These are phyloP conservation scores for Echeveria elegans DNA, from an alignment of 164 flowering plant species.

Conservation along the genomic window DNA sequence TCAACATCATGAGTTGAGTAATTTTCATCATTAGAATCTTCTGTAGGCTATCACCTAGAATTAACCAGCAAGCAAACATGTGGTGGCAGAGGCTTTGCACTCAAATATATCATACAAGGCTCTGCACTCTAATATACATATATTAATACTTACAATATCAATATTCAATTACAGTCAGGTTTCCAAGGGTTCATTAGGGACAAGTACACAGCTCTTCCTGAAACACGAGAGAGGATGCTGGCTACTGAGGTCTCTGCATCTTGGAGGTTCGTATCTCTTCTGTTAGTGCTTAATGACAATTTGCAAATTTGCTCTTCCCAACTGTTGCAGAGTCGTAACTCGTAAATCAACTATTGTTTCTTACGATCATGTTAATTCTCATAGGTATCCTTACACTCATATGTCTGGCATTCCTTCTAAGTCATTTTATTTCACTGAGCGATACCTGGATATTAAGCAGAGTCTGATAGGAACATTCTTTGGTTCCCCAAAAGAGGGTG, in stretches of 20 bases:
- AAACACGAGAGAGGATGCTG: constrained; percentile 82
- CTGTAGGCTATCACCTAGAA: neutral
- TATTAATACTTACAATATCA: neutral
- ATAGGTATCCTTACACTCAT: constrained; percentile 59
- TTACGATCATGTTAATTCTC: neutral
- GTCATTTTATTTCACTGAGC: constrained; percentile 48
- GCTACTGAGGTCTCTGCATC: constrained; percentile 88
- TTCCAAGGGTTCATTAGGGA: constrained; percentile 93
- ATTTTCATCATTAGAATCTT: neutral
- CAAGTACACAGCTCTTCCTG: constrained; percentile 73
- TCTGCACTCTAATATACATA: too few relatives aligned
- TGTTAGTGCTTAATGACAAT: neutral
- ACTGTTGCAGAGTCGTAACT: neutral
- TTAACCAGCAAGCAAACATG: neutral
- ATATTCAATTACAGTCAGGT: constrained; percentile 54
- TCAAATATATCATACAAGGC: too few relatives aligned
- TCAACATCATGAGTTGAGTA: neutral
- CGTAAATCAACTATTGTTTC: neutral
- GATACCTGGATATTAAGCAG: constrained; percentile 55
- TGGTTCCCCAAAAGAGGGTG: constrained; percentile 74
- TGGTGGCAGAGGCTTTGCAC: neutral
- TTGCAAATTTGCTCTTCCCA: neutral
- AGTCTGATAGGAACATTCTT: constrained; percentile 64
- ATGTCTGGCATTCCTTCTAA: constrained; percentile 38
- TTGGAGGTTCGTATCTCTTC: constrained; percentile 54